A percentile compares a stretch with the other conserved stretches of the same genome.
Evolutionary conservation across 2,329 filamentous ascomycete species (phyloP).

Genomic region (Fusarium paranaense): DNA sequence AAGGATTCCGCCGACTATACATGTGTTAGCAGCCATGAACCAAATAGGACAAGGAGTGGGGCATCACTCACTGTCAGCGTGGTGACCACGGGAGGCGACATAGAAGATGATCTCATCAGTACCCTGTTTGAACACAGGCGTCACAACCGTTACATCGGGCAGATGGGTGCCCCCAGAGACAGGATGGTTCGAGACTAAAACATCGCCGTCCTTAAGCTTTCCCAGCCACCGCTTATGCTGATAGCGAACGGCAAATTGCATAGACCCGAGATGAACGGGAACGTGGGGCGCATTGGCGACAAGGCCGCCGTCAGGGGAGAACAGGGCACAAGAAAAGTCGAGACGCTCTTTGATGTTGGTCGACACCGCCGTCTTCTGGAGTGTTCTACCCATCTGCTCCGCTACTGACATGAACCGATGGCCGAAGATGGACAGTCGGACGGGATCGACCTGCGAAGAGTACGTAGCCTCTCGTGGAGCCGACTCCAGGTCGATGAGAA

Average conservation of each 20-base stretch:
- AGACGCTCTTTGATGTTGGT: conserved; percentile 85
- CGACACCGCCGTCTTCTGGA: conserved; percentile 83
- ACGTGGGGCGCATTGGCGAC: conserved; percentile 52
- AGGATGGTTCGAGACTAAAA: background rate
- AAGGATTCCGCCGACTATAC: conserved; percentile 76
- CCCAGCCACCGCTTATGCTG: background rate
- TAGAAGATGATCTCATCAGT: conserved; percentile 42
- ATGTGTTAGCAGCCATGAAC: background rate
- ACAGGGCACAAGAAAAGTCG: conserved; percentile 85
- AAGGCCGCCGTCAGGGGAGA: conserved; percentile 78
- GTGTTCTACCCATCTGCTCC: conserved; percentile 82
- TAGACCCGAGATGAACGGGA: background rate
- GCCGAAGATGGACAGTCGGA: conserved; percentile 81
- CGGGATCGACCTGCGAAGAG: conserved; percentile 68
- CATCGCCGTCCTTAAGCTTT: background rate
- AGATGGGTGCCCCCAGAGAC: background rate
- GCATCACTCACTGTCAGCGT: conserved; percentile 45
- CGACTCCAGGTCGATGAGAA: conserved; percentile 50
- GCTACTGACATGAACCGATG: conserved; percentile 88
- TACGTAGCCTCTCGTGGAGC: background rate
- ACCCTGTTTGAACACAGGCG: conserved; percentile 32
- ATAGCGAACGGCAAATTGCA: conserved; percentile 42
- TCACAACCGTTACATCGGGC: background rate
- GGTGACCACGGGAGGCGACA: conserved; percentile 47
- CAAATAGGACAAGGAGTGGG: background rate